Conservation (phyloP, 345 rosid species). For the Dimocarpus longan region DNA sequence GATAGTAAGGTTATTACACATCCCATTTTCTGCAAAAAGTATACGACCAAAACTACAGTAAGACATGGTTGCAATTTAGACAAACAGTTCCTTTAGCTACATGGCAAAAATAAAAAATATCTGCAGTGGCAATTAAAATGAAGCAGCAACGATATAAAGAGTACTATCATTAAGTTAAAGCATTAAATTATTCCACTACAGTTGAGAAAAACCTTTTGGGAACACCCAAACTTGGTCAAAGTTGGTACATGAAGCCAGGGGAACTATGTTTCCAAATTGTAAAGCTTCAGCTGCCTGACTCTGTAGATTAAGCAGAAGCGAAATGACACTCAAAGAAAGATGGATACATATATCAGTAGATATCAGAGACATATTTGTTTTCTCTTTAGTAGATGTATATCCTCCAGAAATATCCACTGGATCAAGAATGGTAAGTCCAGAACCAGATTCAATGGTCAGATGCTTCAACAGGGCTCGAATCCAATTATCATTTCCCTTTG, state of each 20-base stretch:
- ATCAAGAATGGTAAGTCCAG: conserved; percentile 91
- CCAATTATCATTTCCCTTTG: conserved; percentile 96
- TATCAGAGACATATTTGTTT: conserved; percentile 79
- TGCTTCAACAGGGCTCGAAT: conserved; percentile 83
- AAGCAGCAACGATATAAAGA: background rate
- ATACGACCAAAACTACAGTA: conserved; percentile 7
- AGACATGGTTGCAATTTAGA: conserved; percentile 7
- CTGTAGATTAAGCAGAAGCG: conserved; percentile 85
- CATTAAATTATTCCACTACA: conserved; percentile 22
- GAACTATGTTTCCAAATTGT: conserved; percentile 85
- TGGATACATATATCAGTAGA: conserved; percentile 86
- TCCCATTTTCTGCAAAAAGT: conserved; percentile 64
- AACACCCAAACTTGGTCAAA: conserved; percentile 87
- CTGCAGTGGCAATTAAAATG: background rate
- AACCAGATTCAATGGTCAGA: conserved; percentile 88
- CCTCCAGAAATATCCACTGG: conserved; percentile 93
- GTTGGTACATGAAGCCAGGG: conserved; percentile 85
- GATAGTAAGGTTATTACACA: conserved; percentile 74
- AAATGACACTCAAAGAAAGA: conserved; percentile 82
- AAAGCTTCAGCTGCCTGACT: conserved; percentile 78
- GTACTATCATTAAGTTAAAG: background rate
- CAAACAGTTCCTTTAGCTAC: conserved; percentile 1
- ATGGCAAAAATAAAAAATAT: background rate
- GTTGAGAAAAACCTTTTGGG: conserved; percentile 62
- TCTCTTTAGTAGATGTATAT: conserved; percentile 88